A percentile compares a stretch with the other conserved stretches of the same genome.
phyloP scores from a whole-genome alignment of 495 filamentous ascomycete species.

The Melanomma pulvis-pyrius region DNA sequence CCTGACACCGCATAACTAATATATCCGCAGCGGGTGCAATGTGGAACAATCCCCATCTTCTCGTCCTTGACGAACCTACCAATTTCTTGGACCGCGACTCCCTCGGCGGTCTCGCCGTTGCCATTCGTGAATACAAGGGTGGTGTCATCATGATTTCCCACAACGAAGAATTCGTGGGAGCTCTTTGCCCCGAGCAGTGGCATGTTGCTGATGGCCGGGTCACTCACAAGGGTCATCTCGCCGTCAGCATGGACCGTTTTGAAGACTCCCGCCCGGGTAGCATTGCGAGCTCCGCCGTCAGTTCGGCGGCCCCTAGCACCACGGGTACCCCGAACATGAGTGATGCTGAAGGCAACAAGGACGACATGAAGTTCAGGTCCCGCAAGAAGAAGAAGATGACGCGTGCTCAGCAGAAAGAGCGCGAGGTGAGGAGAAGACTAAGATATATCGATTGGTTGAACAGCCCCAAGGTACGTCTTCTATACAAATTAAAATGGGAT shows the following conservation, averaged over 20 bases:
- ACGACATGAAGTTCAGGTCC: constrained; percentile 86
- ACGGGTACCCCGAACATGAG: constrained; percentile 75
- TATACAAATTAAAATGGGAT: not conserved
- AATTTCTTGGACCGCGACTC: constrained; percentile 99
- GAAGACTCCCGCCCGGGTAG: constrained; percentile 74
- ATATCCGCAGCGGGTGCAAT: constrained; percentile 51
- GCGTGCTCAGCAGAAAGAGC: constrained; percentile 90
- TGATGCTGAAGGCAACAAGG: constrained; percentile 73
- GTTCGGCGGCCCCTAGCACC: constrained; percentile 59
- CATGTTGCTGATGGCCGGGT: constrained; percentile 87
- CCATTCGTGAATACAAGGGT: constrained; percentile 95
- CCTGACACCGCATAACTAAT: constrained; percentile 55
- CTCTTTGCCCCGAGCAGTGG: constrained; percentile 92
- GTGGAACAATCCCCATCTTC: constrained; percentile 98
- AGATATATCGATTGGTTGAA: constrained; percentile 96
- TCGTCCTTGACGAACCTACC: constrained; percentile 97
- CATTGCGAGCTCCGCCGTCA: constrained; percentile 53
- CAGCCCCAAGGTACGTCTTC: constrained; percentile 51
- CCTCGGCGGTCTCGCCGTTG: constrained; percentile 90
- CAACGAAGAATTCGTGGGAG: constrained; percentile 97
- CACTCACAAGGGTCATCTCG: constrained; percentile 74
- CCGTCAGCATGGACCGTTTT: constrained; percentile 77
- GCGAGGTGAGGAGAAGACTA: constrained; percentile 81
- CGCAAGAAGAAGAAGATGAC: constrained; percentile 99
- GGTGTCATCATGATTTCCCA: constrained; percentile 99